Evolutionary conservation across 805 yeast genomes (phyloP).

Genomic region (Debaryomyces prosopidis): DNA sequence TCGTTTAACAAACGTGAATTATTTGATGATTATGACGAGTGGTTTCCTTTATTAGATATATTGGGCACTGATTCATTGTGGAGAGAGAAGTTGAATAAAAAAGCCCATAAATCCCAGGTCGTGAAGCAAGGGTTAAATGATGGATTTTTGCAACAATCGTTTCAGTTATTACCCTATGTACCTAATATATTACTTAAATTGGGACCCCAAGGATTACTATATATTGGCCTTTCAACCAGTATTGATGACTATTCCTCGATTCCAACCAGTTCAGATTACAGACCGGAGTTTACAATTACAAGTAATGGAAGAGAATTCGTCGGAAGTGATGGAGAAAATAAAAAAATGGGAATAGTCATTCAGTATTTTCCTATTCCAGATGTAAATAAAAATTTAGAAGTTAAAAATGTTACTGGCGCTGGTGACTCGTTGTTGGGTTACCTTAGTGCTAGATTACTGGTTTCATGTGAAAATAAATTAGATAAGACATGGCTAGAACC

Average conservation of each 20-base stretch:
- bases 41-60: slow-evolving; percentile 76
- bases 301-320: slow-evolving; percentile 17
- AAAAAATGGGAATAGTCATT: slow-evolving; percentile 52
- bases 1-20: slow-evolving; percentile 41
- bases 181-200: slow-evolving; percentile 67
- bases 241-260: slow-evolving; percentile 30
- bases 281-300: slow-evolving; percentile 22
- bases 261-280: slow-evolving; percentile 31
- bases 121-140: slow-evolving; percentile 25
- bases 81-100: slow-evolving; percentile 45
- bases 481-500: slow-evolving; percentile 21
- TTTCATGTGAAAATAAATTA: slow-evolving; percentile 10
- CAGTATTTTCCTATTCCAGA: slow-evolving; percentile 57
- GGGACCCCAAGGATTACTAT: slow-evolving; percentile 63
- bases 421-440: slow-evolving; percentile 82
- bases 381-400: slow-evolving; percentile 28
- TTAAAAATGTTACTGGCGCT: slow-evolving; percentile 80
- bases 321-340: slow-evolving; percentile 7
- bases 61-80: slow-evolving; percentile 50
- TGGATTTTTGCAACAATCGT: slow-evolving; percentile 65
- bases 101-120: slow-evolving; percentile 17
- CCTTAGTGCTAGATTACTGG: slow-evolving; percentile 38
- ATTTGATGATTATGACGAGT: slow-evolving; percentile 54
- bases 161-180: slow-evolving; percentile 72
- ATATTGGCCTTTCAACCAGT: slow-evolving; percentile 34